phyloP scores from a whole-genome alignment of 768 basidiomycete species.

The Mycena vulgaris region DNA sequence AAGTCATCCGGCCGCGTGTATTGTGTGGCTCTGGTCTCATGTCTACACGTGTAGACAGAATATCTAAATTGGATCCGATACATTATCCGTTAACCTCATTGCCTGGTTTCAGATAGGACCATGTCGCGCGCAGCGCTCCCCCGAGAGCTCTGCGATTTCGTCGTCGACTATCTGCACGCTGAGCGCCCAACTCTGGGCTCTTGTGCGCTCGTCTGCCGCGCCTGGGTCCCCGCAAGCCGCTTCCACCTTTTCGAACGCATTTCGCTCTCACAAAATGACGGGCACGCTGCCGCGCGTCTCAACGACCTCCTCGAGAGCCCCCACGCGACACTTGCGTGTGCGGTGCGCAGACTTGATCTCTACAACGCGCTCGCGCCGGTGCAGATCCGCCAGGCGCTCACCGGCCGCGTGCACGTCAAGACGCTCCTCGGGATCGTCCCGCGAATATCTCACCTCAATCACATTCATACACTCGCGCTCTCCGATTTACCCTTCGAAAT shows the following conservation, averaged over 20 bases:
- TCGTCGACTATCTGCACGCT: slow-evolving; percentile 33
- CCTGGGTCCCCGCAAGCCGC: slow-evolving; percentile 33
- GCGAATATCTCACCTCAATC: slow-evolving; percentile 10
- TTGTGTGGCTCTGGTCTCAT: slow-evolving; percentile 11
- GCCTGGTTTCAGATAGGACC: slow-evolving; percentile 7
- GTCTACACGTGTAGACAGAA: slow-evolving; percentile 29
- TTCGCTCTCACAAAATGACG: background rate
- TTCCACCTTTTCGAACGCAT: slow-evolving; percentile 33
- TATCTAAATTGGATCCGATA: background rate
- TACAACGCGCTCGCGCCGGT: slow-evolving; percentile 13
- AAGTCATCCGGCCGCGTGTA: slow-evolving; percentile 20
- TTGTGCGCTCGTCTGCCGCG: slow-evolving; percentile 36
- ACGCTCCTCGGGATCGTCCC: slow-evolving; percentile 16
- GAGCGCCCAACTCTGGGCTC: slow-evolving; percentile 10
- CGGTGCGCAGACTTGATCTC: slow-evolving; percentile 25
- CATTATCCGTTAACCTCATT: background rate
- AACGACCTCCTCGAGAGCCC: slow-evolving; percentile 28
- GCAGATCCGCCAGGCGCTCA: slow-evolving; percentile 10
- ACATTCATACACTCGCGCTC: slow-evolving; percentile 24
- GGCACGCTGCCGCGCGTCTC: slow-evolving; percentile 20
- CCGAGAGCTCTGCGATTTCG: slow-evolving; percentile 34
- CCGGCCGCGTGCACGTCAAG: slow-evolving; percentile 13
- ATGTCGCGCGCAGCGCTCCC: slow-evolving; percentile 8
- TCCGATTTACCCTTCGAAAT: slow-evolving; percentile 29
- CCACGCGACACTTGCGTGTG: slow-evolving; percentile 18